phyloP scores from a whole-genome alignment of 306 rosid genomes.

The Pterocarpus santalinus region DNA sequence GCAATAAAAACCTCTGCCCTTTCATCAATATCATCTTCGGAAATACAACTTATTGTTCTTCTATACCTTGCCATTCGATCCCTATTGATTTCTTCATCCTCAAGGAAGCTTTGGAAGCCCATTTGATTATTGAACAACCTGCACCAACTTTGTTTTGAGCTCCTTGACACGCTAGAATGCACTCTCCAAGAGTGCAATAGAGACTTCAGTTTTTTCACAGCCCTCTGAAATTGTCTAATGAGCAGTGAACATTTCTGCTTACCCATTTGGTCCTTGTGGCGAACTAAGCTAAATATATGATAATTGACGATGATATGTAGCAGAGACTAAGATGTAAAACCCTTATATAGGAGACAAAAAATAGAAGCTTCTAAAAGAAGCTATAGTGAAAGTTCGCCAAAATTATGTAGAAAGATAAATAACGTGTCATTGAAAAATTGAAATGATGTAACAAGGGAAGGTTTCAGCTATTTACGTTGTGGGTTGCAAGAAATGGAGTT shows the following conservation, averaged over 20 bases:
- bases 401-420: conserved; percentile 16
- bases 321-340: not conserved
- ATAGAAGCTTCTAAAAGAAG: conserved; percentile 32
- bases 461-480: conserved; percentile 39
- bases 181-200: conserved; percentile 33
- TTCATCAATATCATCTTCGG: conserved; percentile 60
- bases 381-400: not conserved
- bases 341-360: conserved; percentile 23
- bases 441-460: conserved; percentile 36
- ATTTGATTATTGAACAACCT: conserved; percentile 47
- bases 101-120: conserved; percentile 49
- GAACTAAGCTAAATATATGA: no score
- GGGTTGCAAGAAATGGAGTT: conserved; percentile 14
- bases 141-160: conserved; percentile 37
- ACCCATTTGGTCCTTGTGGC: not conserved
- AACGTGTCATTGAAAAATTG: conserved; percentile 29
- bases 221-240: conserved; percentile 41
- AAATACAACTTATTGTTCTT: conserved; percentile 41
- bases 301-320: not conserved
- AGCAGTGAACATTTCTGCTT: conserved; percentile 16
- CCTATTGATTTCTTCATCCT: conserved; percentile 40
- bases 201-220: conserved; percentile 54
- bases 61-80: conserved; percentile 30
- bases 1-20: conserved; percentile 73
- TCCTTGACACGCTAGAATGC: conserved; percentile 23